phyloP scores from a whole-genome alignment of 768 basidiomycete species.

The Pleurotus tuber-regium region DNA sequence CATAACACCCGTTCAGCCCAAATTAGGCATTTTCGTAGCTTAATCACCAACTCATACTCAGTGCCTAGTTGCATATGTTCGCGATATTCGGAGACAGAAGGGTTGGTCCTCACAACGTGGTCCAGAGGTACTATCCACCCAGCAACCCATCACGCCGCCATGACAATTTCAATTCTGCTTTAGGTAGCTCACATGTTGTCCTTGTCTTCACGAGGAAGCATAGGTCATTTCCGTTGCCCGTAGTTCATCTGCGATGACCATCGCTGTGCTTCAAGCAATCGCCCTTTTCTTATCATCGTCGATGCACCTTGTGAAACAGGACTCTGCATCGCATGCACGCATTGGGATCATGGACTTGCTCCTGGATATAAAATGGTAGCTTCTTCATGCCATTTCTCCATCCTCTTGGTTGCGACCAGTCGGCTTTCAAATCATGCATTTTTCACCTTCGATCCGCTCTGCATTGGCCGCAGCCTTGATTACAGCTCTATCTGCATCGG shows the following conservation, averaged over 20 bases:
- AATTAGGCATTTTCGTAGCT: not conserved
- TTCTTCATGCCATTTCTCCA: not conserved
- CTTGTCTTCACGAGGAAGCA: not conserved
- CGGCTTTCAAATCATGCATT: not conserved
- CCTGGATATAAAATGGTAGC: not conserved
- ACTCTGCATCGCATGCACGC: constrained; percentile 5
- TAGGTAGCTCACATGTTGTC: not conserved
- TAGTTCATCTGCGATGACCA: not conserved
- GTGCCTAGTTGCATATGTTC: constrained; percentile 2
- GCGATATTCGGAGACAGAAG: not conserved
- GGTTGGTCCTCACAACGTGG: not conserved
- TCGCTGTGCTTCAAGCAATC: not conserved
- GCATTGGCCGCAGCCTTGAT: constrained; percentile 21
- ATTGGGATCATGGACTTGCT: no score
- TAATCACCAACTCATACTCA: not conserved
- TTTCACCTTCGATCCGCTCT: constrained; percentile 15
- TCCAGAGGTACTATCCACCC: no score
- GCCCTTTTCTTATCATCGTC: not conserved
- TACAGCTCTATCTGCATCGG: constrained; percentile 22
- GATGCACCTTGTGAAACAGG: not conserved
- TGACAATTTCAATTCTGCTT: not conserved
- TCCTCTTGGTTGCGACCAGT: not conserved
- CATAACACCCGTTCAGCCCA: not conserved
- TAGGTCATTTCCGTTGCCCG: no score
- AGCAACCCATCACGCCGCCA: not conserved